Evolutionary conservation across 345 rosid species (phyloP).

Genomic region (Eucalyptus polyanthemos): DNA sequence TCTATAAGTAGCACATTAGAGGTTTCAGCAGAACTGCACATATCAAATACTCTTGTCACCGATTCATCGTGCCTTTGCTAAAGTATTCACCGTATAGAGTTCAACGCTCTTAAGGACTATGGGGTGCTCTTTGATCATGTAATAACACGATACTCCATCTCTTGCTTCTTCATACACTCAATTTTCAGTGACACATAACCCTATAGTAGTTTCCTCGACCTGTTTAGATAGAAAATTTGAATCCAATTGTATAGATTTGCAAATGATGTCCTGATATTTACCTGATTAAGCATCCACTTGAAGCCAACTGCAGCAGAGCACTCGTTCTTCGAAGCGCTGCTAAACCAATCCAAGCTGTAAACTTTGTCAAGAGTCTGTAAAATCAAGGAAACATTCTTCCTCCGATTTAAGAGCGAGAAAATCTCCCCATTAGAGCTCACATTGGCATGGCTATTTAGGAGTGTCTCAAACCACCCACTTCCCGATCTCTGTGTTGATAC

Average conservation of each 20-base stretch:
- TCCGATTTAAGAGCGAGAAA: slow-evolving; percentile 55
- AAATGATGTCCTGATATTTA: background rate
- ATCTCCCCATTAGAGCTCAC: slow-evolving; percentile 96
- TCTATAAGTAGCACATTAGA: background rate
- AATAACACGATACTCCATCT: background rate
- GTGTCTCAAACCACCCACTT: slow-evolving; percentile 97
- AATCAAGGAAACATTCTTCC: slow-evolving; percentile 55
- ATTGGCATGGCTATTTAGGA: slow-evolving; percentile 82
- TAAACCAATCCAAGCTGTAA: slow-evolving; percentile 72
- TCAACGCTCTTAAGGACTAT: background rate
- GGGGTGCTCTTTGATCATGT: background rate
- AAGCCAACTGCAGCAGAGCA: slow-evolving; percentile 97
- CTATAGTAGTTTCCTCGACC: background rate
- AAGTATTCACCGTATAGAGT: background rate
- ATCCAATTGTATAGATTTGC: background rate
- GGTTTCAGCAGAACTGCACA: background rate
- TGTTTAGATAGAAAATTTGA: background rate
- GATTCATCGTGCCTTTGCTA: background rate
- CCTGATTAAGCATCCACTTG: slow-evolving; percentile 99
- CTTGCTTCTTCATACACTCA: background rate
- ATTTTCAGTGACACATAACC: background rate
- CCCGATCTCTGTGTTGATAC: slow-evolving; percentile 96
- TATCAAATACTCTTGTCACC: background rate
- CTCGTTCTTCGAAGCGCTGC: slow-evolving; percentile 88
- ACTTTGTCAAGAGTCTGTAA: slow-evolving; percentile 56